These are phyloP conservation scores for Iberis amara DNA, from an alignment of 441 rosid genomes.

Conservation along the genomic window DNA sequence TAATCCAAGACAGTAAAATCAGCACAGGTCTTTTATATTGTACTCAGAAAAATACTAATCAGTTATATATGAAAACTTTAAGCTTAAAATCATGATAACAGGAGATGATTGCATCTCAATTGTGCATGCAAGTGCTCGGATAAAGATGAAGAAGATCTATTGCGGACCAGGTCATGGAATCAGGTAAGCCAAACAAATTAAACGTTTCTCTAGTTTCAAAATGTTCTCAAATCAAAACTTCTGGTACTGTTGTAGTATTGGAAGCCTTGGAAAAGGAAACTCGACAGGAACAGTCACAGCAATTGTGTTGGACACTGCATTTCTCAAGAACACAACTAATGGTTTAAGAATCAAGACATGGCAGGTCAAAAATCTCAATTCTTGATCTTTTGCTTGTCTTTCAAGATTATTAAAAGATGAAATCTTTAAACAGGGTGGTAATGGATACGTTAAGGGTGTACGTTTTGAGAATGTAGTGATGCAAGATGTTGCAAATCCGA, in stretches of 20 bases:
- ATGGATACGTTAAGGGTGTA: slow-evolving; percentile 77
- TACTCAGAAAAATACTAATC: neutral
- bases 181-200: slow-evolving; percentile 40
- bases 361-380: slow-evolving; percentile 55
- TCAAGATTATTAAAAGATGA: neutral
- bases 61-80: neutral
- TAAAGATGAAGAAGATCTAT: slow-evolving; percentile 75
- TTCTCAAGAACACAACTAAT: slow-evolving; percentile 64
- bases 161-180: slow-evolving; percentile 98
- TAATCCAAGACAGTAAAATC: slow-evolving; percentile 77
- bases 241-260: slow-evolving; percentile 47
- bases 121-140: slow-evolving; percentile 65
- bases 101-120: slow-evolving; percentile 97
- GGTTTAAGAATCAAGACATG: slow-evolving; percentile 95
- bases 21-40: slow-evolving; percentile 64
- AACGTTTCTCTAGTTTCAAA: no score
- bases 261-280: slow-evolving; percentile 87
- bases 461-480: slow-evolving; percentile 74
- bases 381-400: slow-evolving; percentile 5
- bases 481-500: slow-evolving; percentile 81
- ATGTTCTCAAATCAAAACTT: neutral
- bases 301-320: slow-evolving; percentile 84
- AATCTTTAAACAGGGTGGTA: slow-evolving; percentile 59
- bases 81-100: slow-evolving; percentile 31
- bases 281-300: slow-evolving; percentile 65